phyloP scores from a whole-genome alignment of 1,139 yeast species.

The Torulaspora pretoriensis region DNA sequence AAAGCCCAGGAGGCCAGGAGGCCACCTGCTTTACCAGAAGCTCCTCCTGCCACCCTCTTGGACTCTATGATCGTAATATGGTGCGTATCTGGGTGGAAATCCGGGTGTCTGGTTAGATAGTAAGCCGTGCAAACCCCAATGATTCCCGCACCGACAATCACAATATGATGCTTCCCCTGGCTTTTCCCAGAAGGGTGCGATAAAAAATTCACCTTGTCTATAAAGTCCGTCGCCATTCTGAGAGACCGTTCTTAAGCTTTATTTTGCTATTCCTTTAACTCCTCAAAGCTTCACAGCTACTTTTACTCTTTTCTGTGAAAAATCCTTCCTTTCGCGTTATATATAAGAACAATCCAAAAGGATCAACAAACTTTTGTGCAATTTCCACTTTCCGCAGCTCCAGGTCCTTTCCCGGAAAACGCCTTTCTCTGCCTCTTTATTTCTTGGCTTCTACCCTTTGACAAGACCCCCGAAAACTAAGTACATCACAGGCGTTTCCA shows the following conservation, averaged over 20 bases:
- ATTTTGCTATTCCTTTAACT: neutral
- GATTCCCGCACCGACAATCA: slow-evolving; percentile 90
- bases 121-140: slow-evolving; percentile 95
- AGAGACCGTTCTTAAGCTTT: neutral
- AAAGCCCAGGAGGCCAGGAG: slow-evolving; percentile 92
- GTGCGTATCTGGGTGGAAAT: slow-evolving; percentile 63
- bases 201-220: slow-evolving; percentile 36
- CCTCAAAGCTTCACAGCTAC: neutral
- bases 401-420: neutral
- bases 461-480: neutral
- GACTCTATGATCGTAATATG: slow-evolving; percentile 88
- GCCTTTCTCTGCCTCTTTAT: neutral
- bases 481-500: neutral
- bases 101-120: slow-evolving; percentile 77
- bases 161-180: slow-evolving; percentile 61
- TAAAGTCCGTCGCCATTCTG: slow-evolving; percentile 17
- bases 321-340: neutral
- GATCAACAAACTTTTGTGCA: neutral
- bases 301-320: neutral
- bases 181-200: slow-evolving; percentile 55
- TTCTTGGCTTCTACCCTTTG: neutral
- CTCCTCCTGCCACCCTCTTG: slow-evolving; percentile 94
- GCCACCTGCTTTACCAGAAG: slow-evolving; percentile 97
- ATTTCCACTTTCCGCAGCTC: neutral
- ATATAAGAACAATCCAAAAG: neutral